Evolutionary conservation across 1,284 basidiomycete species (phyloP), one percentile per base, ranked within the genome.

Genomic region (Cryptococcus depauperatus): DNA sequence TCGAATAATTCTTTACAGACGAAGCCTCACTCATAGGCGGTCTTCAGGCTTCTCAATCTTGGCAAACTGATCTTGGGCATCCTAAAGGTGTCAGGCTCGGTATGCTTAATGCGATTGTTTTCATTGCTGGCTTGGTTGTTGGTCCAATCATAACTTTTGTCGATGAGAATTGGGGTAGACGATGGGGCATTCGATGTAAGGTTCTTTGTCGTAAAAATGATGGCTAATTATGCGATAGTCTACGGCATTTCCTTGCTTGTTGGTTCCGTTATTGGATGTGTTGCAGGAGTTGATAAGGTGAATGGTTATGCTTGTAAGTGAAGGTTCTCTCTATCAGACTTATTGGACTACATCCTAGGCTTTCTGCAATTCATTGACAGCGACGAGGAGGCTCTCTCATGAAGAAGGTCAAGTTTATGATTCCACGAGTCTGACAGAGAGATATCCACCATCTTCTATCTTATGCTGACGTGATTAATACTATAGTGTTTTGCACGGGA

Each of bases 171-270:
- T 69, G 47, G 35, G 70, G 69, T 13, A 53, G 69, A 16, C 54
- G 58, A 41, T 72, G 70, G 70, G 70, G 70, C 38, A 64, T 72
- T 40, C 48, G 70, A 50, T 72, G 69, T 71, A 42, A 56, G 66
- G 52, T 21, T 5, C 11, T 11, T 16, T 5, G 16, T 35, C 34
- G 7, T 35, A 18, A 13, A 9, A 37, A n/a, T 19, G 25, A 8
- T 25, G n/a, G 11, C 16, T 28, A 7, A 40, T 21, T 11, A 28
- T 9, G 23, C 6, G 4, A 7, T 14, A 71, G 67, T 72, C 58
- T 72, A 72, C 56, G 68, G 69, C 19, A 64, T 62, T 50, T 60
- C 53, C 10, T 56, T 72, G 8, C 48, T 69, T 23, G 52, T 59
- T 34, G 70, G 70, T 1, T 64, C 69, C 1, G 58, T 69, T 40